Evolutionary conservation across 2,329 filamentous ascomycete genomes (phyloP).

Genomic region (Karstenula rhodostoma): DNA sequence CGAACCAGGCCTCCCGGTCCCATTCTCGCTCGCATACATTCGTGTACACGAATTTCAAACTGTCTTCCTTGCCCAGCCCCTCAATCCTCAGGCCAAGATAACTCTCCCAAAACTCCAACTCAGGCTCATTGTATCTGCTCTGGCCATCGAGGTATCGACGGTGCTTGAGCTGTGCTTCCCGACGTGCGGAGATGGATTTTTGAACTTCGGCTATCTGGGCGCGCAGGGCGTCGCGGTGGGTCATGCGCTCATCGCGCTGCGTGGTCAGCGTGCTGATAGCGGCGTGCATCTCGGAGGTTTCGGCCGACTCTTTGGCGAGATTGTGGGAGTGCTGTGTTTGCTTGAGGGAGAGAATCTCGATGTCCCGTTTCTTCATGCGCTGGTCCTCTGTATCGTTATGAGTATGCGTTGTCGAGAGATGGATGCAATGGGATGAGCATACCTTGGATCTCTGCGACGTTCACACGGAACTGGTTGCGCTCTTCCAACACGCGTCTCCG

Average conservation of each 20-base stretch:
- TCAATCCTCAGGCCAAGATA: slow-evolving; percentile 90
- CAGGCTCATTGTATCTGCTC: slow-evolving; percentile 86
- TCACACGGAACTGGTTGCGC: slow-evolving; percentile 91
- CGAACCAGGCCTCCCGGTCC: slow-evolving; percentile 92
- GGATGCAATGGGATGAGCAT: slow-evolving; percentile 33
- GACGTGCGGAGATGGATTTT: slow-evolving; percentile 71
- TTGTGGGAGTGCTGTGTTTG: slow-evolving; percentile 75
- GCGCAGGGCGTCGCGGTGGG: slow-evolving; percentile 64
- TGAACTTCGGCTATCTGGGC: slow-evolving; percentile 71
- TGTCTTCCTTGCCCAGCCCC: slow-evolving; percentile 82
- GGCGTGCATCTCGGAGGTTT: slow-evolving; percentile 71
- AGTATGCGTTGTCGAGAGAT: slow-evolving; percentile 4
- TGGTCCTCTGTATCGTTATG: slow-evolving; percentile 74
- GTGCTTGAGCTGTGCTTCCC: slow-evolving; percentile 76
- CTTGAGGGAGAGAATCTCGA: slow-evolving; percentile 81
- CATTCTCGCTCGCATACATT: slow-evolving; percentile 87
- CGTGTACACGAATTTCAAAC: slow-evolving; percentile 88
- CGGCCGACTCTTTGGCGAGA: slow-evolving; percentile 77
- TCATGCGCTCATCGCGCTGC: slow-evolving; percentile 63
- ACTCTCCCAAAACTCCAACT: slow-evolving; percentile 95
- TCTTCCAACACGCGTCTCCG: slow-evolving; percentile 90
- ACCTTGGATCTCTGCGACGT: slow-evolving; percentile 90
- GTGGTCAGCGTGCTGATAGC: slow-evolving; percentile 65
- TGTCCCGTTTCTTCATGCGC: slow-evolving; percentile 85
- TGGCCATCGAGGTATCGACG: slow-evolving; percentile 81